Evolutionary conservation across 441 rosid species (phyloP).

Genomic region (Populus hybrid): DNA sequence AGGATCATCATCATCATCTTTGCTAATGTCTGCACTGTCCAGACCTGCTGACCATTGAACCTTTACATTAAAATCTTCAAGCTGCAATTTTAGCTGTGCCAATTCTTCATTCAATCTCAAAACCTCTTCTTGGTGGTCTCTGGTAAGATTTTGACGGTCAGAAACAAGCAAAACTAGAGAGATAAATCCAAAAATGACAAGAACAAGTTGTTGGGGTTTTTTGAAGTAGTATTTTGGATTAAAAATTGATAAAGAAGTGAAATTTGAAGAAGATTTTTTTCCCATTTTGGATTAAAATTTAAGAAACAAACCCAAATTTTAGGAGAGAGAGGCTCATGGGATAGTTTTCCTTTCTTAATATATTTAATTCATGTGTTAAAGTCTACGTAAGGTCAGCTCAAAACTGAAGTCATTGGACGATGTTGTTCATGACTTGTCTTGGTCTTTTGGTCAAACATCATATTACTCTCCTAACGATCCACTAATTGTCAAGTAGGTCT

Average conservation of each 20-base stretch:
- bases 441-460: neutral
- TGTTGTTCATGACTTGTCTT: neutral
- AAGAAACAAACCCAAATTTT: neutral
- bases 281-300: neutral
- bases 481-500: neutral
- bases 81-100: neutral
- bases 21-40: neutral
- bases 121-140: constrained; percentile 65
- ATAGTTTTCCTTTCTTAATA: neutral
- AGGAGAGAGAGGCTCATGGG: neutral
- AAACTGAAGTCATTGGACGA: neutral
- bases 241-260: neutral
- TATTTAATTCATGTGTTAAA: neutral
- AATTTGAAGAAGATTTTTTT: neutral
- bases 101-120: constrained; percentile 9
- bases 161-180: constrained; percentile 44
- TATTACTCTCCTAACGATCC: neutral
- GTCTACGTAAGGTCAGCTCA: neutral
- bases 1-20: constrained; percentile 52
- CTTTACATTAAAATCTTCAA: neutral
- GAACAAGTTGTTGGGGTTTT: neutral
- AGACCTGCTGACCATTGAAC: neutral
- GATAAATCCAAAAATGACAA: constrained; percentile 3
- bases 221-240: neutral
- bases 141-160: constrained; percentile 80